Conservation (phyloP, 1,284 basidiomycete species). For the Coniophora puteana region DNA sequence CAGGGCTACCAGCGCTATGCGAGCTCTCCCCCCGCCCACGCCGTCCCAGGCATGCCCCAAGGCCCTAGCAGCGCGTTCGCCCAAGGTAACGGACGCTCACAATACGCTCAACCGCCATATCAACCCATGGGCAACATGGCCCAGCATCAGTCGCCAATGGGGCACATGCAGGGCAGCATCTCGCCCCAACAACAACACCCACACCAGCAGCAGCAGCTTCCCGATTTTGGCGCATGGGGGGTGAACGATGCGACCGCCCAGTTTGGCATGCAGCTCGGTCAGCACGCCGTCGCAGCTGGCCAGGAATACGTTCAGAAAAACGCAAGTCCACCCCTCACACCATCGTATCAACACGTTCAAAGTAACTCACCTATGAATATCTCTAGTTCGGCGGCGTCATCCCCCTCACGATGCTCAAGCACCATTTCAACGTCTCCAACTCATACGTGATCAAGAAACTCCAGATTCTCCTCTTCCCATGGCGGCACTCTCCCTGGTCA, state of each 20-base stretch:
- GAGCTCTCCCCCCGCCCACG: constrained; percentile 46
- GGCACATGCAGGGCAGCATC: constrained; percentile 27
- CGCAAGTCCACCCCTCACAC: constrained; percentile 42
- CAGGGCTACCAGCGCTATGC: constrained; percentile 75
- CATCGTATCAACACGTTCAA: no score
- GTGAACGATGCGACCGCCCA: constrained; percentile 94
- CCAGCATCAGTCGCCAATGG: constrained; percentile 35
- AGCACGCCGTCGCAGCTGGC: constrained; percentile 88
- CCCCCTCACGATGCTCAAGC: constrained; percentile 79
- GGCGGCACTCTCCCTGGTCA: constrained; percentile 86
- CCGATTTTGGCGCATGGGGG: constrained; percentile 72
- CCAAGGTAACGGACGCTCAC: background rate
- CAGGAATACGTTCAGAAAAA: constrained; percentile 97
- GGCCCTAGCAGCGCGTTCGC: no score
- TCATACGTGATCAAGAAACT: constrained; percentile 94
- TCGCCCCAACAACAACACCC: constrained; percentile 28
- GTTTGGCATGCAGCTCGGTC: constrained; percentile 95
- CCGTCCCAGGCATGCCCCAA: no score
- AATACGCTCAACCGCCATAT: constrained; percentile 28
- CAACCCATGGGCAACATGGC: constrained; percentile 26
- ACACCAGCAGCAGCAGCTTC: constrained; percentile 26
- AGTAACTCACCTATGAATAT: constrained; percentile 2
- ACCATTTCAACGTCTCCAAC: constrained; percentile 97
- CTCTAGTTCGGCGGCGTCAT: constrained; percentile 75
- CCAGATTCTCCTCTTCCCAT: constrained; percentile 90